Evolutionary conservation across 208 protist species (phyloP).

Genomic region (Acanthamoeba lenticulata): DNA sequence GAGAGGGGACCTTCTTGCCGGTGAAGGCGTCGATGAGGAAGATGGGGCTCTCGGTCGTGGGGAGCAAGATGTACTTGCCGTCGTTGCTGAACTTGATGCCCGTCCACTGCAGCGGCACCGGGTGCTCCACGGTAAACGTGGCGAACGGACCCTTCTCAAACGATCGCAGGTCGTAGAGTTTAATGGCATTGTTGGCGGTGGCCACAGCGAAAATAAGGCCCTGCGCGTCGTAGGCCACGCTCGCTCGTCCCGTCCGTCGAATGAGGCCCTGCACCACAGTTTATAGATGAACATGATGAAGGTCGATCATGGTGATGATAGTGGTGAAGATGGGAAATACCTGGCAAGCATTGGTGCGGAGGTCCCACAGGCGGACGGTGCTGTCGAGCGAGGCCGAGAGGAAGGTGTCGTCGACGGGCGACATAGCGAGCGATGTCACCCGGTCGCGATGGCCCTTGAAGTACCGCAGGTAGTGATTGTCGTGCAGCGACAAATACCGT

Average conservation of each 20-base stretch:
- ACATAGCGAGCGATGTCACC: constrained; percentile 79
- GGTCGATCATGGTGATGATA: neutral
- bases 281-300: neutral
- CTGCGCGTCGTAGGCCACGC: constrained; percentile 81
- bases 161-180: constrained; percentile 79
- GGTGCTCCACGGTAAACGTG: constrained; percentile 49
- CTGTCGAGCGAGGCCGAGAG: constrained; percentile 77
- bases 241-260: neutral
- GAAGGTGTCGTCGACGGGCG: constrained; percentile 80
- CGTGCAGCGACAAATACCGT: constrained; percentile 84
- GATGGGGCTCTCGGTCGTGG: constrained; percentile 68
- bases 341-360: constrained; percentile 78
- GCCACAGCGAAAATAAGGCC: constrained; percentile 78
- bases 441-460: constrained; percentile 84
- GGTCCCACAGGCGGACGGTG: constrained; percentile 83
- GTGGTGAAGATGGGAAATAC: no score
- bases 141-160: constrained; percentile 80
- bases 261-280: neutral
- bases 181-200: constrained; percentile 67
- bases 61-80: constrained; percentile 80
- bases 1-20: constrained; percentile 55
- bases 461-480: constrained; percentile 84
- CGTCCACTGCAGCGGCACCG: constrained; percentile 61
- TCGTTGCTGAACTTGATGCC: constrained; percentile 78
- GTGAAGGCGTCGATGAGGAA: constrained; percentile 80